Conservation (phyloP, 1,284 basidiomycete genomes). For the Leccinum cinnamomeum region DNA sequence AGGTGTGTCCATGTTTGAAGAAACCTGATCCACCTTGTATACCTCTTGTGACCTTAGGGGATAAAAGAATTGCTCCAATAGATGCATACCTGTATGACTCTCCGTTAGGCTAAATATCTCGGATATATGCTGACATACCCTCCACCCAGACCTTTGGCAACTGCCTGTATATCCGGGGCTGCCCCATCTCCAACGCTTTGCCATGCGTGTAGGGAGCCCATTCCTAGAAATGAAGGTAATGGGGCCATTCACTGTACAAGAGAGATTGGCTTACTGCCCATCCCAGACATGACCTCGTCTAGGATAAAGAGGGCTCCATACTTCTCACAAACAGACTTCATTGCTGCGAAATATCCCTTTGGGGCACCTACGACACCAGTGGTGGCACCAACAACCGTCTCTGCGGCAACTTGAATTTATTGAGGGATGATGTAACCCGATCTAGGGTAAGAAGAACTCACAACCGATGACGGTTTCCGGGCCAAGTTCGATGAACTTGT, state of each 20-base stretch:
- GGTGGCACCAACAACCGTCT: constrained; percentile 82
- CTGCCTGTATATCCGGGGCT: constrained; percentile 78
- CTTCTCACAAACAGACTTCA: constrained; percentile 85
- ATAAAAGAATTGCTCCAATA: constrained; percentile 80
- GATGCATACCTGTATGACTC: constrained; percentile 61
- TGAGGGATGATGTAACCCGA: constrained; percentile 7
- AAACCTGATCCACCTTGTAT: constrained; percentile 65
- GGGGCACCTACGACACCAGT: constrained; percentile 74
- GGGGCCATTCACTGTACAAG: not conserved
- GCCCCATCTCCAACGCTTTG: constrained; percentile 75
- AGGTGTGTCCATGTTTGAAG: constrained; percentile 86
- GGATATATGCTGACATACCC: constrained; percentile 48
- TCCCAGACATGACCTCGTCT: constrained; percentile 86
- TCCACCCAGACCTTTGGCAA: constrained; percentile 86
- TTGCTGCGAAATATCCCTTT: constrained; percentile 78
- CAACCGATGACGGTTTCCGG: constrained; percentile 79
- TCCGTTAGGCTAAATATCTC: constrained; percentile 6
- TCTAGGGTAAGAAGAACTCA: constrained; percentile 37
- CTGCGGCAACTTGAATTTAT: constrained; percentile 66
- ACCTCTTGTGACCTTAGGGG: constrained; percentile 67
- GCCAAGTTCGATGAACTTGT: constrained; percentile 79
- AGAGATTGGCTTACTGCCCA: constrained; percentile 62
- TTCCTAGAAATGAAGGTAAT: constrained; percentile 45
- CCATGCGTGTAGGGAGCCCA: constrained; percentile 87
- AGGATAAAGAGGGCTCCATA: constrained; percentile 85